phyloP scores from a whole-genome alignment of 1,284 basidiomycete genomes.

The Prillingera fragicola region DNA sequence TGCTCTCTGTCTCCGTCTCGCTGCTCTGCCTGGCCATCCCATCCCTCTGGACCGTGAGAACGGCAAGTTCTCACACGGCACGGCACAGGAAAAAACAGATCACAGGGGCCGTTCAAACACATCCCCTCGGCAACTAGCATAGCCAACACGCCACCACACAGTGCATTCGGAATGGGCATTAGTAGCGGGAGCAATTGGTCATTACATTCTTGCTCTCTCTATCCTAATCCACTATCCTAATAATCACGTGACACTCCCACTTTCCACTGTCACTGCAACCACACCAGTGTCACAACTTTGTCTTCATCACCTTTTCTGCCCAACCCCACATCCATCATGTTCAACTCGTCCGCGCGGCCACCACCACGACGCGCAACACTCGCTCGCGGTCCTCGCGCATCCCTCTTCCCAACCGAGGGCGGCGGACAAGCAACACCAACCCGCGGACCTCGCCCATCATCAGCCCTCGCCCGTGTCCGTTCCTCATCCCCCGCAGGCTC shows the following conservation, averaged over 20 bases:
- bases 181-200: too few relatives aligned
- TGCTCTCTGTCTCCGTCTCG: too few relatives aligned
- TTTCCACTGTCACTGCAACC: neutral
- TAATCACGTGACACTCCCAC: constrained; percentile 4
- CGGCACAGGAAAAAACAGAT: too few relatives aligned
- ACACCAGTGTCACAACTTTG: neutral
- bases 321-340: constrained; percentile 21
- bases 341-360: constrained; percentile 37
- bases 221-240: too few relatives aligned
- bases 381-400: constrained; percentile 23
- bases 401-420: constrained; percentile 20
- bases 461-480: constrained; percentile 4
- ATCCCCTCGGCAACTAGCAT: too few relatives aligned
- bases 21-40: too few relatives aligned
- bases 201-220: too few relatives aligned
- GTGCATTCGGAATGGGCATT: too few relatives aligned
- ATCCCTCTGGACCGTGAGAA: too few relatives aligned
- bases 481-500: constrained; percentile 7
- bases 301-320: constrained; percentile 3
- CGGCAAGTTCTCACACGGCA: too few relatives aligned
- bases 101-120: too few relatives aligned
- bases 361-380: constrained; percentile 27
- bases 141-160: too few relatives aligned
- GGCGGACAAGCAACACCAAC: constrained; percentile 4
- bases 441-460: constrained; percentile 2